phyloP scores from a whole-genome alignment of 1,284 basidiomycete genomes.

The Fomes fomentarius region DNA sequence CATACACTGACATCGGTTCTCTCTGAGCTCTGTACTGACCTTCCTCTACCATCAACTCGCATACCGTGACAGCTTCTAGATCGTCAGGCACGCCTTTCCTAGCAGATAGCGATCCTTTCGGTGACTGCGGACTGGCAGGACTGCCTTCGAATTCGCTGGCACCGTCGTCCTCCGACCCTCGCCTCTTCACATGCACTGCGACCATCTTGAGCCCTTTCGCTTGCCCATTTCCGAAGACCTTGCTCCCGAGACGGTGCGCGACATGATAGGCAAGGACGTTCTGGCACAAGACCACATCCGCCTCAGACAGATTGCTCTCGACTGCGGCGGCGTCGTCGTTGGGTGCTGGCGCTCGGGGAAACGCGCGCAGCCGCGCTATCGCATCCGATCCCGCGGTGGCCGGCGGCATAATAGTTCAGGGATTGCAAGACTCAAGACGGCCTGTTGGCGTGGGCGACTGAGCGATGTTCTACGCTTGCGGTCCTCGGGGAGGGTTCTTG shows the following conservation, averaged over 20 bases:
- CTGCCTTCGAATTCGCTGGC: neutral
- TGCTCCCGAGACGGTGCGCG: slow-evolving; percentile 25
- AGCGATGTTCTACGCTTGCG: too few species aligned
- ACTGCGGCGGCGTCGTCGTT: slow-evolving; percentile 29
- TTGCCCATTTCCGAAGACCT: slow-evolving; percentile 28
- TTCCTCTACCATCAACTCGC: slow-evolving; percentile 29
- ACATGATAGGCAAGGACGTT: slow-evolving; percentile 33
- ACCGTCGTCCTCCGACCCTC: neutral
- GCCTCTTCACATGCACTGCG: slow-evolving; percentile 23
- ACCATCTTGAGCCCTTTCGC: slow-evolving; percentile 26
- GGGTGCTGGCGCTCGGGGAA: slow-evolving; percentile 28
- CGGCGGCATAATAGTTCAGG: too few species aligned
- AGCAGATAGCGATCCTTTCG: too few species aligned
- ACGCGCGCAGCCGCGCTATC: slow-evolving; percentile 14
- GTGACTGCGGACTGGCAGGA: too few species aligned
- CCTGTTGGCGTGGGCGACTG: too few species aligned
- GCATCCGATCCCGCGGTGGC: too few species aligned
- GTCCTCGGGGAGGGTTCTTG: too few species aligned
- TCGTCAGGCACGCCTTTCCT: neutral
- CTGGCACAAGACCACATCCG: slow-evolving; percentile 26
- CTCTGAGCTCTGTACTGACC: slow-evolving; percentile 25
- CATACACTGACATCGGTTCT: neutral
- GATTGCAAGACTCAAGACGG: too few species aligned
- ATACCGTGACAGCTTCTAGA: slow-evolving; percentile 28
- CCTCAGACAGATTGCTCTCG: slow-evolving; percentile 27